These are phyloP conservation scores for Skeletonema potamos DNA, from an alignment of 108 stramenopile genomes.

Conservation along the genomic window DNA sequence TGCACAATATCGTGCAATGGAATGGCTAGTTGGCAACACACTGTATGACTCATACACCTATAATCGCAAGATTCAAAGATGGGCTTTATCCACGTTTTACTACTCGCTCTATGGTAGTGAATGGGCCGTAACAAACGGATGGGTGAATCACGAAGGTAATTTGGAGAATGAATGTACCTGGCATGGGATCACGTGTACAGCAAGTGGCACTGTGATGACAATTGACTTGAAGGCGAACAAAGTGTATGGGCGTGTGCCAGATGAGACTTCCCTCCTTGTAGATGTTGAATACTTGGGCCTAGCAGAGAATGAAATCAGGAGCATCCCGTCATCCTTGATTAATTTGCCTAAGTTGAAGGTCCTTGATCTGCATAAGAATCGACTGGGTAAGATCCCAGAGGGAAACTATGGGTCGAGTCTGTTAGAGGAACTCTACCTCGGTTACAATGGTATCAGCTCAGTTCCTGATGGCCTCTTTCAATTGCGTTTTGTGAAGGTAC, in stretches of 20 bases:
- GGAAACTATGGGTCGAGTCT: conserved; percentile 11
- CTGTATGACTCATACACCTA: neutral
- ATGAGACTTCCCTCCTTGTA: conserved; percentile 18
- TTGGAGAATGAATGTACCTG: conserved; percentile 35
- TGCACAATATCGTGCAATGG: conserved; percentile 35
- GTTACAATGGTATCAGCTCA: conserved; percentile 23
- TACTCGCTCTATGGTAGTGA: conserved; percentile 34
- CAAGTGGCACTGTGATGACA: conserved; percentile 9
- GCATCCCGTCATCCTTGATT: conserved; percentile 20
- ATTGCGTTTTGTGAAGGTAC: conserved; percentile 15
- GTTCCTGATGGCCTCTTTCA: conserved; percentile 34
- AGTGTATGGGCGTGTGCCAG: conserved; percentile 20
- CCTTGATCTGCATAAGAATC: conserved; percentile 40
- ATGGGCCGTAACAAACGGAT: conserved; percentile 25
- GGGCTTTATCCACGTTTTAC: conserved; percentile 33
- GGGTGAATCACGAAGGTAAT: conserved; percentile 18
- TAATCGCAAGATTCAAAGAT: conserved; percentile 32
- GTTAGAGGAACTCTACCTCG: conserved; percentile 40
- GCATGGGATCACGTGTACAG: conserved; percentile 36
- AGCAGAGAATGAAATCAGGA: conserved; percentile 16
- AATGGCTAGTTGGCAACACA: conserved; percentile 31
- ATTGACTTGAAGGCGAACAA: conserved; percentile 29
- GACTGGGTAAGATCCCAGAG: conserved; percentile 20
- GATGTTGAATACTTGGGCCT: conserved; percentile 29
- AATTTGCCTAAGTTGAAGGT: conserved; percentile 28